phyloP scores from a whole-genome alignment of 176 grass and related monocot genomes.

The Tillandsia leiboldiana region DNA sequence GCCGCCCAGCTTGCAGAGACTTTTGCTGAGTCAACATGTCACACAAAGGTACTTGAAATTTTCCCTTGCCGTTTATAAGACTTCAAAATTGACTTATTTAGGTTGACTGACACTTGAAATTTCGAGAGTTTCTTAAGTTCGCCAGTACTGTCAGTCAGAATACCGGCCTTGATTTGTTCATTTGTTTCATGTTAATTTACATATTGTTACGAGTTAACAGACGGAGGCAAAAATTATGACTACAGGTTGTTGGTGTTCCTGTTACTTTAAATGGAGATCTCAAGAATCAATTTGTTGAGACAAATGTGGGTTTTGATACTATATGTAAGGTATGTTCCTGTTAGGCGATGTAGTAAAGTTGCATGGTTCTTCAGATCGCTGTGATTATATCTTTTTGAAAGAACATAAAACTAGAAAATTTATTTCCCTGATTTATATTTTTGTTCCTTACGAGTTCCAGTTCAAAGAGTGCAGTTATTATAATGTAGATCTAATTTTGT shows the following conservation, averaged over 20 bases:
- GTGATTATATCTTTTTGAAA: no score
- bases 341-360: not conserved
- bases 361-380: no score
- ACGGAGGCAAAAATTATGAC: constrained; percentile 10
- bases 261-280: constrained; percentile 78
- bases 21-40: constrained; percentile 20
- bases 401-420: no score
- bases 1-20: constrained; percentile 29
- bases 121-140: no score
- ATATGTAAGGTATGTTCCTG: constrained; percentile 51
- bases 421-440: no score
- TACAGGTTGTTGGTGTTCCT: constrained; percentile 69
- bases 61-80: not conserved
- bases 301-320: constrained; percentile 75
- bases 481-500: no score
- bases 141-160: no score
- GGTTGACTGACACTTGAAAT: no score
- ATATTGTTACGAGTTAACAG: not conserved
- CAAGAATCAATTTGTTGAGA: constrained; percentile 82
- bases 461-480: no score
- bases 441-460: no score
- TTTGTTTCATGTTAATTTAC: not conserved
- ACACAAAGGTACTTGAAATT: constrained; percentile 9
- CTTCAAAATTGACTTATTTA: not conserved
- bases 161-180: no score